Conservation (phyloP, 352 stramenopile species). For the Aphanomyces astaci region DNA sequence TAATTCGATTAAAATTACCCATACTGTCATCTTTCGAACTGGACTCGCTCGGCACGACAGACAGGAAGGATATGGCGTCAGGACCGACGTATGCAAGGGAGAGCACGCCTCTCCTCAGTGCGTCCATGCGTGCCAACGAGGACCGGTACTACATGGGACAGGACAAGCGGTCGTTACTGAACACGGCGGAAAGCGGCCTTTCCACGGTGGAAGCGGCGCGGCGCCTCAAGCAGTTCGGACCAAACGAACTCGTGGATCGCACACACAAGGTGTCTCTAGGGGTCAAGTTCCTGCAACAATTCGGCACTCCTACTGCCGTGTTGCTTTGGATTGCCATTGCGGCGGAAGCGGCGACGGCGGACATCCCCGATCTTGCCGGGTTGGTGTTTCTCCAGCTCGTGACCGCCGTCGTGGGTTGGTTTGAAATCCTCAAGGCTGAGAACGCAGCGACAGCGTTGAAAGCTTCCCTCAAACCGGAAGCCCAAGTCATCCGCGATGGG, state of each 20-base stretch:
- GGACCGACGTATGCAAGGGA: not conserved
- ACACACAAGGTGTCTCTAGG: constrained; percentile 36
- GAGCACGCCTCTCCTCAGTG: constrained; percentile 16
- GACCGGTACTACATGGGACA: constrained; percentile 73
- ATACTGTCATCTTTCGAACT: too few species aligned
- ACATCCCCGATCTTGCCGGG: constrained; percentile 54
- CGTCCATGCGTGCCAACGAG: constrained; percentile 30
- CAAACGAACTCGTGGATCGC: constrained; percentile 71
- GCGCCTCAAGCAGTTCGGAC: constrained; percentile 75
- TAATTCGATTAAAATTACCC: too few species aligned
- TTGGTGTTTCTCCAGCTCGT: constrained; percentile 65
- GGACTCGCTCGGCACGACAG: too few species aligned
- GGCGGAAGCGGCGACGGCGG: constrained; percentile 53
- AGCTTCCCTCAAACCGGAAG: constrained; percentile 75
- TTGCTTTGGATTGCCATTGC: constrained; percentile 89
- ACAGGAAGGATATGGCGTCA: not conserved
- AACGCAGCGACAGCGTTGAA: constrained; percentile 84
- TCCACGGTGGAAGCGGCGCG: constrained; percentile 68
- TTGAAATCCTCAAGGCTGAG: constrained; percentile 72
- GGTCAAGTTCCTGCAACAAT: constrained; percentile 57
- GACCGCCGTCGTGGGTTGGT: constrained; percentile 63
- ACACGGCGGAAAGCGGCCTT: constrained; percentile 63
- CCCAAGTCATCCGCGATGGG: constrained; percentile 82
- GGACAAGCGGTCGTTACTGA: constrained; percentile 64
- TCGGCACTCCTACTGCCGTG: constrained; percentile 81